Base-by-base conservation (phyloP, 768 basidiomycete genomes). In the Pleurotus tuber-regium region DNA sequence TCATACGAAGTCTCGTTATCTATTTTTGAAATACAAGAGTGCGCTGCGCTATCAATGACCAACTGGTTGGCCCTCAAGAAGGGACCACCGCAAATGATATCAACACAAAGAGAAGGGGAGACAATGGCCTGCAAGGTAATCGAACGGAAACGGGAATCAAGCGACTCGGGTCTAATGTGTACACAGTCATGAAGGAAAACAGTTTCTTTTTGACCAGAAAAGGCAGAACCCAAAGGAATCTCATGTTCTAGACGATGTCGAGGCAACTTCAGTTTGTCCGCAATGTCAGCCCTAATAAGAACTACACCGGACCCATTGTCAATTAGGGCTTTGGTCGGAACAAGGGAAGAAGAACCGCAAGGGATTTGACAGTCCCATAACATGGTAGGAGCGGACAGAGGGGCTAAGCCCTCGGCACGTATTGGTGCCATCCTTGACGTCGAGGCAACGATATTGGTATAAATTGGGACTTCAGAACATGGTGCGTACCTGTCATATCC, bases 281-380 rank as follows among this genome's bases (percentile, higher is more conserved):
- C 43, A 9, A 44, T 8, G 11, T n/a, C 4, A 8, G 12, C 16
- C 14, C 26, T 28, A 28, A 44, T 44, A 14, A 44, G 8, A 25
- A 23, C 43, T 44, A 44, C 16, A 19, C 9, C 5, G 9, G 43
- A 44, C 12, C 43, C 43, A 28, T 44, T 44, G 24, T 44, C 43
- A 44, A 44, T 25, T 8, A 44, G 43, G 14, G 24, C 43, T 8
- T 8, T 14, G 24, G 26, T 16, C 12, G 12, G 12, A 25, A 12
- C 12, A 18, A 24, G 43, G 26, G 26, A 18, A 30, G 56, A 46
- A 41, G 23, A 54, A 30, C 16, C 30, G 14, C 21, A 51, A 35
- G 12, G 18, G 16, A 31, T n/a, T n/a, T n/a, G n/a, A n/a, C n/a
- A n/a, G n/a, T n/a, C n/a, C n/a, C n/a, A n/a, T n/a, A n/a, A n/a